Evolutionary conservation across 2,329 filamentous ascomycete genomes (phyloP).

Genomic region (Gnomoniopsis smithogilvyi): DNA sequence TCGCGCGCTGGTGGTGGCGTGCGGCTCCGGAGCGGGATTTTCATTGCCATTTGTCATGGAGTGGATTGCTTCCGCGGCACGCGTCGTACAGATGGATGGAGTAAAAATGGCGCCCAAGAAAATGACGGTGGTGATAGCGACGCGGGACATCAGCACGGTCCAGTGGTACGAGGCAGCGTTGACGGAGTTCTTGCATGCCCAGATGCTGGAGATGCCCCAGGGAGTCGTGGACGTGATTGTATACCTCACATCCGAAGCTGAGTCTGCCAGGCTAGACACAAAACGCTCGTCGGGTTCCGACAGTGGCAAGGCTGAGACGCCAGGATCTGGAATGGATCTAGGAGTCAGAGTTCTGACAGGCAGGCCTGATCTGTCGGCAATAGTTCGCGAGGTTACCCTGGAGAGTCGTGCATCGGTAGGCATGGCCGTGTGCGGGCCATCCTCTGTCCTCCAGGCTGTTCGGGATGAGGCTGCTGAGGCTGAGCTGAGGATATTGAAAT

Average conservation of each 20-base stretch:
- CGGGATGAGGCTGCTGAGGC: conserved; percentile 26
- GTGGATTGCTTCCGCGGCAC: background rate
- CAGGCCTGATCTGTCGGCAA: conserved; percentile 21
- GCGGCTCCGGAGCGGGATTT: conserved; percentile 8
- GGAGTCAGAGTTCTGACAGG: conserved; percentile 17
- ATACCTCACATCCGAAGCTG: conserved; percentile 21
- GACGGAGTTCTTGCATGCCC: conserved; percentile 22
- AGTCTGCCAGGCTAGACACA: conserved; percentile 2
- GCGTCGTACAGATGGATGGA: background rate
- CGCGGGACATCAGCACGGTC: conserved; percentile 11
- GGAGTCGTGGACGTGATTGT: conserved; percentile 22
- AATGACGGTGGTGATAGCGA: conserved; percentile 9
- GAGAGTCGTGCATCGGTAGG: conserved; percentile 22
- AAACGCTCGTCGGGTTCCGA: background rate
- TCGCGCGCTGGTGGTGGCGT: conserved; percentile 2
- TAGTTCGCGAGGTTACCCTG: conserved; percentile 21
- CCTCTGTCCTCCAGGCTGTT: conserved; percentile 21
- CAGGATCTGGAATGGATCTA: background rate
- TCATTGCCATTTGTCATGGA: conserved; percentile 8
- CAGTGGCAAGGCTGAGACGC: background rate
- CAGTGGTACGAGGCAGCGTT: conserved; percentile 9
- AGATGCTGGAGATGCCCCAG: conserved; percentile 17
- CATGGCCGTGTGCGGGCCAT: conserved; percentile 26
- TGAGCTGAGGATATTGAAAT: conserved; percentile 23
- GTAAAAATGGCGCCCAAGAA: background rate